A percentile compares a stretch with the other conserved stretches of the same genome.
phyloP scores from a whole-genome alignment of 1,284 basidiomycete species.

The Sporisorium sorghi region DNA sequence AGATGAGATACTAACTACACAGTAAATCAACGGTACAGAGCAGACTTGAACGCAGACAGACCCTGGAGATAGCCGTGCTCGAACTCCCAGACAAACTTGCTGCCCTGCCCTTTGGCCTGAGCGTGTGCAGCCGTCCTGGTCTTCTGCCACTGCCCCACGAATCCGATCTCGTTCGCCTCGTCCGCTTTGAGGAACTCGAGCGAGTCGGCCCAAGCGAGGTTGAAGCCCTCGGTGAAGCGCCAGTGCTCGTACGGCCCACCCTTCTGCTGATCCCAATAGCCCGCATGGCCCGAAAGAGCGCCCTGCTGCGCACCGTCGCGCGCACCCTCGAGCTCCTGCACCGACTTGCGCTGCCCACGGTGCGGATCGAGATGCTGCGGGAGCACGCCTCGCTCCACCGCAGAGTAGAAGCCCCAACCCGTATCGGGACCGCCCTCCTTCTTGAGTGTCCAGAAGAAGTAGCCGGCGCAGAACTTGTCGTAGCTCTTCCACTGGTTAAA shows the following conservation, averaged over 20 bases:
- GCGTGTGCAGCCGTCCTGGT: conserved; percentile 73
- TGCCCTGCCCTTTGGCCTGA: conserved; percentile 69
- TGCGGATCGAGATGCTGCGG: conserved; percentile 70
- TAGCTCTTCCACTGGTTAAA: conserved; percentile 78
- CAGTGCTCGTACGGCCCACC: conserved; percentile 75
- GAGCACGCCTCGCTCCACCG: conserved; percentile 76
- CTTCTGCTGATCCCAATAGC: conserved; percentile 56
- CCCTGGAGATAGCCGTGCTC: conserved; percentile 75
- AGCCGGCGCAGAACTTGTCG: conserved; percentile 78
- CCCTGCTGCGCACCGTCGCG: conserved; percentile 26
- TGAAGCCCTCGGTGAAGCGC: conserved; percentile 78
- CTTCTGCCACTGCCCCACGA: conserved; percentile 75
- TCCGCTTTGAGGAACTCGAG: conserved; percentile 72
- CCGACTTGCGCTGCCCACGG: conserved; percentile 25
- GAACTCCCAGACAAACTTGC: conserved; percentile 68
- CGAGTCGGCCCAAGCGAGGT: conserved; percentile 79
- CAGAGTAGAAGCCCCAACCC: conserved; percentile 82
- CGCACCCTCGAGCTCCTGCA: conserved; percentile 32
- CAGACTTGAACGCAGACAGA: conserved; percentile 55
- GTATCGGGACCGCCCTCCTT: conserved; percentile 78
- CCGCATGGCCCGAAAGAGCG: conserved; percentile 32
- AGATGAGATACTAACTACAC: neutral
- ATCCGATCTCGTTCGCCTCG: conserved; percentile 75
- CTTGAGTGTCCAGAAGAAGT: conserved; percentile 90
- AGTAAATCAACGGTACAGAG: conserved; percentile 22